Conservation (phyloP, 306 rosid genomes). For the Trifolium fragiferum region DNA sequence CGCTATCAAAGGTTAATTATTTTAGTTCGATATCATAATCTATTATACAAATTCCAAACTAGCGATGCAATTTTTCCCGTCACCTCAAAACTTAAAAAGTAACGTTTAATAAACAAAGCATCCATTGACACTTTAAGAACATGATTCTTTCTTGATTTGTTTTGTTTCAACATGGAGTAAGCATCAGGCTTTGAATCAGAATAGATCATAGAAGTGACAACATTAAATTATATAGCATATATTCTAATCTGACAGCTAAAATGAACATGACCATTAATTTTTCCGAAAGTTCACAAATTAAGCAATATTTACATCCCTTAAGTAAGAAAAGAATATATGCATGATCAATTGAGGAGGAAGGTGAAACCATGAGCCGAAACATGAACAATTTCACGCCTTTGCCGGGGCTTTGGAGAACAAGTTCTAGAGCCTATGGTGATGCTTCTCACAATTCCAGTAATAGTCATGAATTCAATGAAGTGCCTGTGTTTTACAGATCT, state of each 20-base stretch:
- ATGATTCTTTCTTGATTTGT: constrained; percentile 37
- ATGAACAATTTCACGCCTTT: constrained; percentile 44
- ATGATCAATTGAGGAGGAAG: constrained; percentile 24
- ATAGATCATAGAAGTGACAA: constrained; percentile 12
- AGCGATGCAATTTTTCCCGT: not conserved
- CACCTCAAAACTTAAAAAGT: not conserved
- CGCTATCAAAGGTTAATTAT: too few species aligned
- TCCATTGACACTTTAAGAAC: constrained; percentile 41
- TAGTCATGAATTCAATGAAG: constrained; percentile 44
- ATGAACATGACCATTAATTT: constrained; percentile 31
- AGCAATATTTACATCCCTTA: constrained; percentile 23
- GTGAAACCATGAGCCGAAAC: constrained; percentile 55
- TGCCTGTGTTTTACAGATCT: constrained; percentile 45
- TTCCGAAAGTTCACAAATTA: constrained; percentile 10
- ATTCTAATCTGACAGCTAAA: constrained; percentile 37
- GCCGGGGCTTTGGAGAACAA: constrained; percentile 35
- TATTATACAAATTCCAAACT: not conserved
- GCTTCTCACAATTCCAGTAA: constrained; percentile 34
- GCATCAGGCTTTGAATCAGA: constrained; percentile 47
- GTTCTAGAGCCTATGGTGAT: constrained; percentile 48
- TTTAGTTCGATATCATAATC: too few species aligned
- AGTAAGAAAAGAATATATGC: constrained; percentile 26
- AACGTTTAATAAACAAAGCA: constrained; percentile 12
- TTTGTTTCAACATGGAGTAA: constrained; percentile 43
- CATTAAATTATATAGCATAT: constrained; percentile 26